Evolutionary conservation across 73 alveolate genomes (phyloP).

Genomic region (Diophrys sp.): DNA sequence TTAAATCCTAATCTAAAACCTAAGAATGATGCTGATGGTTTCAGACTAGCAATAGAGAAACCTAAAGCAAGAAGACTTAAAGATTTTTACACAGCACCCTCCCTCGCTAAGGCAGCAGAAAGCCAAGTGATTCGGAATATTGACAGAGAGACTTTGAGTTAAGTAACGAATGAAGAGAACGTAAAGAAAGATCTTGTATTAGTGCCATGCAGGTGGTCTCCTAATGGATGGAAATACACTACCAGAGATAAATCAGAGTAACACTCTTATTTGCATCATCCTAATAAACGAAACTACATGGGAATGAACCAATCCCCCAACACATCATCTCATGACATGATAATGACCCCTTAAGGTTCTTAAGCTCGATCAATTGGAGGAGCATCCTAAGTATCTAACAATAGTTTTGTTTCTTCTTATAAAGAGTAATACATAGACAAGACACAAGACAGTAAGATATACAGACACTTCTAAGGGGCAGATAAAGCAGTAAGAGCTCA

Average conservation of each 20-base stretch:
- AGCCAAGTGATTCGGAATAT: neutral
- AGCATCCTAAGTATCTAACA: neutral
- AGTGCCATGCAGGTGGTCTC: slow-evolving; percentile 10
- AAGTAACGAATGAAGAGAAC: neutral
- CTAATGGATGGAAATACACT: slow-evolving; percentile 2
- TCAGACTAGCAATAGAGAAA: neutral
- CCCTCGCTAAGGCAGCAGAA: neutral
- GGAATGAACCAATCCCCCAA: too few species aligned
- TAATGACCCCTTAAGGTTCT: neutral
- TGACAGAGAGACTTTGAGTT: neutral
- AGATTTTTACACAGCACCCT: neutral
- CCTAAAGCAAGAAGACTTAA: neutral
- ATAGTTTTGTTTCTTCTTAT: neutral
- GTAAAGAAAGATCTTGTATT: neutral
- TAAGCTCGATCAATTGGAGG: neutral
- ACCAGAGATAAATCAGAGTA: neutral
- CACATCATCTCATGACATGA: neutral
- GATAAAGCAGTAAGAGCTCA: neutral
- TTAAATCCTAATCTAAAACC: too few species aligned
- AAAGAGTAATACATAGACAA: neutral
- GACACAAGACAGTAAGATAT: neutral
- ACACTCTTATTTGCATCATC: neutral
- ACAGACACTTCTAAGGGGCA: neutral
- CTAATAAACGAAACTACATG: neutral
- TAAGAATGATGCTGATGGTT: too few species aligned